phyloP scores from a whole-genome alignment of 2,329 filamentous ascomycete species.

The Sphaerulina populicola region DNA sequence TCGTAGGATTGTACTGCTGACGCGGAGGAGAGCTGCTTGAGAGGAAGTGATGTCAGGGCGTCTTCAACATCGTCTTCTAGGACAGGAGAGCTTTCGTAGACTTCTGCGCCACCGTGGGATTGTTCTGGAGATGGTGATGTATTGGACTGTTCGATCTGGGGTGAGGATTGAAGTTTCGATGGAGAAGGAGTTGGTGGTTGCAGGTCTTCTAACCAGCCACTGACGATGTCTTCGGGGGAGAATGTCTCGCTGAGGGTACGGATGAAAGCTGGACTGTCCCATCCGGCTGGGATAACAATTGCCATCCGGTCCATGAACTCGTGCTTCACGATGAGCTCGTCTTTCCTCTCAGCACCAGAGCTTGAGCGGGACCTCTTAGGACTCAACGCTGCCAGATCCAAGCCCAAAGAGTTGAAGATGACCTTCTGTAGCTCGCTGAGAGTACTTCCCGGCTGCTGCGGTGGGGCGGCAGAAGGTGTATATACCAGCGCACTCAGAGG shows the following conservation, averaged over 20 bases:
- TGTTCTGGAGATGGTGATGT: constrained; percentile 15
- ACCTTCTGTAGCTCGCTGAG: constrained; percentile 54
- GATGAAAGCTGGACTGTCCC: constrained; percentile 98
- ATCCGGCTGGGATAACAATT: constrained; percentile 89
- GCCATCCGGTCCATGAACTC: constrained; percentile 58
- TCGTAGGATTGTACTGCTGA: constrained; percentile 30
- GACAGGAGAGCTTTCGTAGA: constrained; percentile 25
- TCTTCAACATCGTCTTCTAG: constrained; percentile 17
- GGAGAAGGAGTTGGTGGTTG: constrained; percentile 54
- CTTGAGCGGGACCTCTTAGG: constrained; percentile 47
- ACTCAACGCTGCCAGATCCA: constrained; percentile 27
- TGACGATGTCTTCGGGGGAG: constrained; percentile 77
- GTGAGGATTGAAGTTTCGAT: constrained; percentile 37
- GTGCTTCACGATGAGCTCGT: constrained; percentile 59
- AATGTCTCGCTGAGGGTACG: constrained; percentile 84
- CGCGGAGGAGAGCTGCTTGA: constrained; percentile 13
- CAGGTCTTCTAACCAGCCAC: constrained; percentile 55
- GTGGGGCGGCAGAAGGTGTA: constrained; percentile 32
- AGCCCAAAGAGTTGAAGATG: constrained; percentile 71
- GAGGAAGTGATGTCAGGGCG: constrained; percentile 16
- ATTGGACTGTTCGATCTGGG: constrained; percentile 25
- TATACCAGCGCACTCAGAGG: constrained; percentile 51
- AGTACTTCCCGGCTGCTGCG: constrained; percentile 26
- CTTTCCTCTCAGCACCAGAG: constrained; percentile 21
- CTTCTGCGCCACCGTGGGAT: constrained; percentile 24